Base-by-base conservation (phyloP, 2,329 filamentous ascomycete genomes). In the Diaporthe ilicicola region DNA sequence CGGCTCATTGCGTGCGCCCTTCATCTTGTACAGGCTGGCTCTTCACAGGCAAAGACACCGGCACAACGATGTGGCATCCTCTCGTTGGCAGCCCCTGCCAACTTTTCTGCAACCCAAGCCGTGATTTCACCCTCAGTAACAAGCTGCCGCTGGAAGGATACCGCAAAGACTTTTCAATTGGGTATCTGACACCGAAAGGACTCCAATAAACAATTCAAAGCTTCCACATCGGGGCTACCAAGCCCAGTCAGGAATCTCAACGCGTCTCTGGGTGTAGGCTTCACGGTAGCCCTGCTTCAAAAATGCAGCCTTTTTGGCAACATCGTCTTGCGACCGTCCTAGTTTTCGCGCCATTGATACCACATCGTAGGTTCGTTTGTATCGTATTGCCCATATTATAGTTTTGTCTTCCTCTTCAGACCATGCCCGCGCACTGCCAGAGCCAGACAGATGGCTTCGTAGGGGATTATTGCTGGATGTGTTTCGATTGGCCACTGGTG, bases 191-290 rank as follows among this genome's bases (percentile, higher is more conserved):
- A n/a, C 44, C 29, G 19, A 5, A 22, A n/a, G 0, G 46, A 32
- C 29, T 19, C 22, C 27, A 24, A 34, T 2, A 32, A 39, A 17
- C 29, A 53, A 17, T 51, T 27, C 19, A 32, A 24, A 32, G 4
- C 19, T 32, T 6, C 53, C 24, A 46, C 13, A 39, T 15, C 4
- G 3, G 5, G 12, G 9, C 46, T 48, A 71, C 32, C 44, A 15
- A 27, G 64, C 59, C 64, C 69, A 73, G 15, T 22, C 34, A 9
- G 71, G 71, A 8, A 69, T 73, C 22, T 66, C 42, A 5, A n/a
- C 13, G 19, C 68, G 51, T 50, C 27, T 69, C 24, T 39, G 22
- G 1, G 7, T 44, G 65, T 66, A 73, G 22, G 51, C 37, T 5
- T 34, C 37, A 46, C 71, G 27, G 24, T 64, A 73, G 42, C 24